These are phyloP conservation scores for Magnaporthiopsis rhizophila DNA, from an alignment of 2,329 filamentous ascomycete species.

Conservation along the genomic window DNA sequence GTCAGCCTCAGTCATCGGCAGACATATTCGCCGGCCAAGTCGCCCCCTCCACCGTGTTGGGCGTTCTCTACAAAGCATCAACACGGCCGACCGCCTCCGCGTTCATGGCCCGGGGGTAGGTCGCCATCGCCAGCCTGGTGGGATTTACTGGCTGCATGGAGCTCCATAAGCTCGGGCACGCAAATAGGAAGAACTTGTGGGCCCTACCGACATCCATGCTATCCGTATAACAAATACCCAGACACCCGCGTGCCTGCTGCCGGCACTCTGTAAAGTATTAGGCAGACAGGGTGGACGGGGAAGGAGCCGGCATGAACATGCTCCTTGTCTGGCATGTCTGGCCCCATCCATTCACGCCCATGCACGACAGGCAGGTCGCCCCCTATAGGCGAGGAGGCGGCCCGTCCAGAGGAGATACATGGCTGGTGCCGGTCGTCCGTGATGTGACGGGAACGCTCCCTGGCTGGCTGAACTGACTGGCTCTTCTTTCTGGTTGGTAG, in stretches of 20 bases:
- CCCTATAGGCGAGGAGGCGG: neutral
- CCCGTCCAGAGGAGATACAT: neutral
- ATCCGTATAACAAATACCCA: neutral
- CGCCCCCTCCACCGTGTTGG: neutral
- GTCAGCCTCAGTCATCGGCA: neutral
- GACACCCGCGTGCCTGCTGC: neutral
- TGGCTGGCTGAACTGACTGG: neutral
- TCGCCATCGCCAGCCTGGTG: neutral
- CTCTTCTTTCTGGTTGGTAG: neutral
- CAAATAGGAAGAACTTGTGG: neutral
- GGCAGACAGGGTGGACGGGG: no score
- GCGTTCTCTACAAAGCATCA: neutral
- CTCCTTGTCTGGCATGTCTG: neutral
- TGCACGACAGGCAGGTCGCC: no score
- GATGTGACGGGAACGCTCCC: neutral
- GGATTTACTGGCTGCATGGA: neutral
- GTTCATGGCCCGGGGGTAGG: no score
- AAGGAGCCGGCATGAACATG: neutral
- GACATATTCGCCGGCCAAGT: neutral
- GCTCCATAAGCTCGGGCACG: neutral
- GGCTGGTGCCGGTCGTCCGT: neutral
- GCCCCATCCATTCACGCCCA: no score
- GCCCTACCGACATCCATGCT: neutral
- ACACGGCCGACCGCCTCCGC: no score
- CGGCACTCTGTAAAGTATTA: neutral